These are phyloP conservation scores for Ambrosia artemisiifolia DNA, from an alignment of 129 eudicot species.

Conservation along the genomic window DNA sequence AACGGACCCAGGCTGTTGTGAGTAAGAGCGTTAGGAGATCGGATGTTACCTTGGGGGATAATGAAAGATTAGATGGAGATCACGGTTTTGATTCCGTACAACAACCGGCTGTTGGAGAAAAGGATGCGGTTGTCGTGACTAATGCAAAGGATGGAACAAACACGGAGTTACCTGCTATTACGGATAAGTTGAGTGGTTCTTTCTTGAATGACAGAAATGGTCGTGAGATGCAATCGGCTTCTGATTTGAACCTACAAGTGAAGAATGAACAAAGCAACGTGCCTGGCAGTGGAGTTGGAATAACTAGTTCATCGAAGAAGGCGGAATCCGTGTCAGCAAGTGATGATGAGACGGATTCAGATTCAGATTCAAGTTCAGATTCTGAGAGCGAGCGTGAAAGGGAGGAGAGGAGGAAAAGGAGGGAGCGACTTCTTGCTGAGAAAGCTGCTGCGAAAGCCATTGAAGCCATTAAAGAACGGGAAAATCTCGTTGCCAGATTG, in stretches of 20 bases:
- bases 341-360: constrained; percentile 62
- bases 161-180: constrained; percentile 19
- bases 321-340: constrained; percentile 42
- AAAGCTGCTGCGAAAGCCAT: constrained; percentile 90
- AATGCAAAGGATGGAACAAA: constrained; percentile 22
- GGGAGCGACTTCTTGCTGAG: constrained; percentile 73
- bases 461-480: constrained; percentile 81
- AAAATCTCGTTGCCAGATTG: constrained; percentile 80
- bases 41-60: constrained; percentile 31
- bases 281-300: constrained; percentile 13
- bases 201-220: constrained; percentile 2
- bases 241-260: constrained; percentile 23
- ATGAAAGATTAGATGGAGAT: constrained; percentile 30
- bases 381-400: constrained; percentile 83
- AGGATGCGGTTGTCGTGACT: neutral
- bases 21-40: constrained; percentile 36
- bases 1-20: constrained; percentile 35
- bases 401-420: constrained; percentile 75
- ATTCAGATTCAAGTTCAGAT: constrained; percentile 48
- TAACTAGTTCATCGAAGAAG: constrained; percentile 34
- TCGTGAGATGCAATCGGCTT: constrained; percentile 22
- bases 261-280: constrained; percentile 28
- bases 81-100: constrained; percentile 21
- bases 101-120: constrained; percentile 29
- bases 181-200: neutral